phyloP scores from a whole-genome alignment of 257 asterid genomes.

The Solanum corneliomulleri region DNA sequence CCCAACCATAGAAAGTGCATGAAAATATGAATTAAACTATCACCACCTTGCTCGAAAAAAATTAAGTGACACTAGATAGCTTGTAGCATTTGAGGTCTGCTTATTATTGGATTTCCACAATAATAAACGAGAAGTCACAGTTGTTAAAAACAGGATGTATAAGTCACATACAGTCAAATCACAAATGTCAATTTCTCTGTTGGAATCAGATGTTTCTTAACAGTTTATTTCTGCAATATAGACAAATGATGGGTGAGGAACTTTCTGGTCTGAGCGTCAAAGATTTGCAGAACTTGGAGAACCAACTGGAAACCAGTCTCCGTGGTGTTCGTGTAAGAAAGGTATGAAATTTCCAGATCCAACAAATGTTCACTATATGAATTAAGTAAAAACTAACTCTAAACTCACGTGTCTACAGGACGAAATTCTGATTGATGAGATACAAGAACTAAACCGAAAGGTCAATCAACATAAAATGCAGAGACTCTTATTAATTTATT shows the following conservation, averaged over 20 bases:
- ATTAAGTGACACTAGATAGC: not conserved
- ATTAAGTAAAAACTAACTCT: not conserved
- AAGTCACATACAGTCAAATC: not conserved
- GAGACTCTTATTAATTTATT: not conserved
- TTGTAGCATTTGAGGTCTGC: too few species aligned
- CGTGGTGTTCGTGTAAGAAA: slow-evolving; percentile 50
- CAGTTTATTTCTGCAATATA: slow-evolving; percentile 5
- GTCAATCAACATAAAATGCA: slow-evolving; percentile 14
- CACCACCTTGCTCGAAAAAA: not conserved
- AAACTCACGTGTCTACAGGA: slow-evolving; percentile 31
- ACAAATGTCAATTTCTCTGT: not conserved
- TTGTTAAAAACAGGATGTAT: not conserved
- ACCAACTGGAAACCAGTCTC: slow-evolving; percentile 55
- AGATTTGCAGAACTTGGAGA: slow-evolving; percentile 58
- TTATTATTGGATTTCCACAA: too few species aligned
- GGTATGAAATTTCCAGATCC: slow-evolving; percentile 25
- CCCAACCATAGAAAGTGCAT: not conserved
- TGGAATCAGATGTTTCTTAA: not conserved
- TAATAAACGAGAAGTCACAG: not conserved
- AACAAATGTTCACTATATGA: not conserved
- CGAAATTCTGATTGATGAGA: slow-evolving; percentile 41
- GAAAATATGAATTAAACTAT: not conserved
- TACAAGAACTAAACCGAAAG: slow-evolving; percentile 51
- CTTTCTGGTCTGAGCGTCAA: slow-evolving; percentile 47
- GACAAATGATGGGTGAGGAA: slow-evolving; percentile 68